Evolutionary conservation across 441 rosid species (phyloP).

Genomic region (Erodium trifolium): DNA sequence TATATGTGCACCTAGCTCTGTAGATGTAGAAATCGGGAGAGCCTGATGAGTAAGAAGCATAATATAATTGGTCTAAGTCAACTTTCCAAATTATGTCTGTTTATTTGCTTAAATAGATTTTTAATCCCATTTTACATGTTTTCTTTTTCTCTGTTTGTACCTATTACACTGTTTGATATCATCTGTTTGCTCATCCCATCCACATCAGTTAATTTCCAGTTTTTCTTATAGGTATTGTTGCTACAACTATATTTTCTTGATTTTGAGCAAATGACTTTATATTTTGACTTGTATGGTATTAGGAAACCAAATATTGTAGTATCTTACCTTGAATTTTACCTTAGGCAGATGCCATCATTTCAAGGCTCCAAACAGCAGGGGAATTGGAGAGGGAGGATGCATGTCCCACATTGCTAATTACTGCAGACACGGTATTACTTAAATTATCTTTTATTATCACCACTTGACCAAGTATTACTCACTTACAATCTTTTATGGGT

Average conservation of each 20-base stretch:
- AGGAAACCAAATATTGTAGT: slow-evolving; percentile 6
- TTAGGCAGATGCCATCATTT: slow-evolving; percentile 54
- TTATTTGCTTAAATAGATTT: not conserved
- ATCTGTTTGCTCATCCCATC: not conserved
- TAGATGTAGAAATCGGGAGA: not conserved
- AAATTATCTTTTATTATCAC: not conserved
- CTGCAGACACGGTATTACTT: slow-evolving; percentile 55
- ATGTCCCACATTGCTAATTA: slow-evolving; percentile 41
- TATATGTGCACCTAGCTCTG: not conserved
- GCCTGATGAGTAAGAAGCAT: not conserved
- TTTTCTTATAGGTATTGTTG: not conserved
- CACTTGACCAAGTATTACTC: not conserved
- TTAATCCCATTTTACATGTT: not conserved
- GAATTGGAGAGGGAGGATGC: slow-evolving; percentile 25
- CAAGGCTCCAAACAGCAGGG: slow-evolving; percentile 29
- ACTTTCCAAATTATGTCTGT: not conserved
- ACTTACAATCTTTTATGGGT: not conserved
- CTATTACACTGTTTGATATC: not conserved
- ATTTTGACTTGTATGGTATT: not conserved
- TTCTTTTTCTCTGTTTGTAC: not conserved
- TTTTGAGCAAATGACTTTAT: not conserved
- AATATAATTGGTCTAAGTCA: not conserved
- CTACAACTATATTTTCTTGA: not conserved
- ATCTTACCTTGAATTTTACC: slow-evolving; percentile 12
- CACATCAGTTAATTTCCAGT: not conserved